Evolutionary conservation across 768 basidiomycete genomes (phyloP), one percentile per base, ranked within the genome.

Genomic region (Podaxis carcinomalis): DNA sequence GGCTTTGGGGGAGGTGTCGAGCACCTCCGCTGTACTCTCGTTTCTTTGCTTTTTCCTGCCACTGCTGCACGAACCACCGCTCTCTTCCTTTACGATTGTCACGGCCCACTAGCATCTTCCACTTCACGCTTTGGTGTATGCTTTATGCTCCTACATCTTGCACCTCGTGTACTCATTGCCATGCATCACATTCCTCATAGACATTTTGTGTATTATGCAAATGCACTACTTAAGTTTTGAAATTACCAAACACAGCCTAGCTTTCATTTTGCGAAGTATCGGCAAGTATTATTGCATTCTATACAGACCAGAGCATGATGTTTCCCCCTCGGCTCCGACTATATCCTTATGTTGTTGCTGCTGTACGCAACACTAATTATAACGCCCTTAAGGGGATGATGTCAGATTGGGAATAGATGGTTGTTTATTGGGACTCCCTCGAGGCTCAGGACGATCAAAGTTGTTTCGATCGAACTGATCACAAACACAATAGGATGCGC

Each of bases 1-100:
- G 59, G 59, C 42, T 47, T 60, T 44, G 35, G 51, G 51, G 40
- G 49, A 52, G 58, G 50, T 51, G 58, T 32, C 39, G 21, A 46
- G 59, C 27, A 44, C 51, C 59, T 60, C 50, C 28, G 21, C 10
- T 28, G 46, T 32, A 32, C 21, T 25, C 11, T 44, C n/a, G 14
- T 23, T 49, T 36, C 28, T 46, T 13, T 21, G 10, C 23, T 21
- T 5, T 59, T 49, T 51, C 27, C 42, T 28, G 9, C 23, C 23
- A 28, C 27, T 49, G 27, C 27, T n/a, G 16, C 37, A 19, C 27
- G 25, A n/a, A 36, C 32, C 32, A n/a, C 32, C 14, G 57, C n/a
- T 60, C 51, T 53, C 39, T 49, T 44, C 44, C 19, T 4, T 27
- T 40, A 51, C 23, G 32, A 54, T 39, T n/a, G 28, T 47, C 27